Evolutionary conservation across 371 early-diverging fungal genomes (phyloP).

Genomic region (Mortierella sp.): DNA sequence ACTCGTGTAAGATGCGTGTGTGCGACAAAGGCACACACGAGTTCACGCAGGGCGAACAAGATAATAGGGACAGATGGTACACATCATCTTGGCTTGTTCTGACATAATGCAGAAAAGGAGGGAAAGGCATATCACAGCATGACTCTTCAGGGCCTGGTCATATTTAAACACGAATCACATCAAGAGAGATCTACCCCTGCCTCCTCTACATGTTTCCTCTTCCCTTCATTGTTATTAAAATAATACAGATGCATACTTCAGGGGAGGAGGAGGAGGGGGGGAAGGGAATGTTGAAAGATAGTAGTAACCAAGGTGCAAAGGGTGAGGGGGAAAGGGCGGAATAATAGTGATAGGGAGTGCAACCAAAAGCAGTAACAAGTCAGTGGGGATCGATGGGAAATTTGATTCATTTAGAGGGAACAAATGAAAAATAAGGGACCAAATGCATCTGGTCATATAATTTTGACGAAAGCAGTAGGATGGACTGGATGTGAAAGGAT

Average conservation of each 20-base stretch:
- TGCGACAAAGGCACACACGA: constrained; percentile 12
- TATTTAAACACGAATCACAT: background rate
- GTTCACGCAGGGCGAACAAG: constrained; percentile 1
- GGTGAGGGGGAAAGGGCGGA: background rate
- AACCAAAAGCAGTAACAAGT: background rate
- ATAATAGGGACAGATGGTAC: constrained; percentile 8
- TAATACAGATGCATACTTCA: background rate
- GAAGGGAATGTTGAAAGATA: constrained; percentile 1
- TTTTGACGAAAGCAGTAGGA: background rate
- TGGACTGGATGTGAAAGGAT: background rate
- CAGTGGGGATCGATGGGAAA: constrained; percentile 11
- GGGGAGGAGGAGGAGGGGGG: background rate
- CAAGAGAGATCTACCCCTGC: background rate
- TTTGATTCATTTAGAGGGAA: constrained; percentile 11
- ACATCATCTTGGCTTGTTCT: constrained; percentile 14
- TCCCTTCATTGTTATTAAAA: background rate
- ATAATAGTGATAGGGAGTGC: background rate
- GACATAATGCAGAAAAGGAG: constrained; percentile 16
- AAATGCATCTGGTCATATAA: too few relatives aligned
- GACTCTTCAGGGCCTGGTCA: background rate
- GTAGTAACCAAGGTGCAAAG: background rate
- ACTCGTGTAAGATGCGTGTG: constrained; percentile 1
- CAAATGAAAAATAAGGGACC: constrained; percentile 9
- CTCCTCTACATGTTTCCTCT: background rate
- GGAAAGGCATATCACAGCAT: background rate